Percentiles rank a stretch among this genome's conserved stretches.
These are phyloP conservation scores for Chytriomyces hyalinus DNA, from an alignment of 192 early-diverging fungal genomes.

Conservation along the genomic window DNA sequence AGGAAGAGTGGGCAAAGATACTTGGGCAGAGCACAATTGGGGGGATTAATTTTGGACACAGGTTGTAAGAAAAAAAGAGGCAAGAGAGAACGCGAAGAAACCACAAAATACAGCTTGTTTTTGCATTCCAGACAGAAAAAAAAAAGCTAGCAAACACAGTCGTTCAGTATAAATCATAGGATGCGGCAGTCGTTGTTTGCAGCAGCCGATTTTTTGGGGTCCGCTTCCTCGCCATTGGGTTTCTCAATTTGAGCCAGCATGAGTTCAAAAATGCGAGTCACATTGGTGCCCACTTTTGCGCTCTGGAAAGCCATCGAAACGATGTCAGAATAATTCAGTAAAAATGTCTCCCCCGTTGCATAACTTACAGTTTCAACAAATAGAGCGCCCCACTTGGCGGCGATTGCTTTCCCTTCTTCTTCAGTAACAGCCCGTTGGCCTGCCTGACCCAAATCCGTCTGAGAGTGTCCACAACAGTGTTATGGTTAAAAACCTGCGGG, in stretches of 20 bases:
- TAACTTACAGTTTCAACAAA: conserved; percentile 68
- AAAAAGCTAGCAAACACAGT: no score
- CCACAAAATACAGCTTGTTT: no score
- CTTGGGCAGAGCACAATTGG: no score
- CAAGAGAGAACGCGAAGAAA: no score
- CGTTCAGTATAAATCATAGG: neutral
- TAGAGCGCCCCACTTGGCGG: conserved; percentile 83
- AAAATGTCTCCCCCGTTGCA: no score
- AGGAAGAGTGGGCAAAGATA: no score
- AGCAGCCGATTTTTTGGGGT: neutral
- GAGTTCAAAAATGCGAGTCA: conserved; percentile 82
- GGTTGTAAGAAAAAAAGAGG: no score
- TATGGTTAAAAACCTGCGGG: no score
- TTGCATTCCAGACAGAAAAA: no score
- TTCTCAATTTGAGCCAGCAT: conserved; percentile 86
- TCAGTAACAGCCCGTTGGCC: conserved; percentile 74
- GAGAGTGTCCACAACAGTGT: neutral
- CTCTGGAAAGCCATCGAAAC: conserved; percentile 5
- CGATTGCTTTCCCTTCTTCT: conserved; percentile 78
- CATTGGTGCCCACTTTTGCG: conserved; percentile 77
- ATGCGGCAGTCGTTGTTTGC: conserved; percentile 6
- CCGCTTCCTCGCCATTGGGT: conserved; percentile 57
- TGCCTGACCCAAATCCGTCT: conserved; percentile 28
- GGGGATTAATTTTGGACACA: no score
- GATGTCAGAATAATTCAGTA: neutral